Conservation (phyloP, 257 asterid species). For the Catharanthus roseus region DNA sequence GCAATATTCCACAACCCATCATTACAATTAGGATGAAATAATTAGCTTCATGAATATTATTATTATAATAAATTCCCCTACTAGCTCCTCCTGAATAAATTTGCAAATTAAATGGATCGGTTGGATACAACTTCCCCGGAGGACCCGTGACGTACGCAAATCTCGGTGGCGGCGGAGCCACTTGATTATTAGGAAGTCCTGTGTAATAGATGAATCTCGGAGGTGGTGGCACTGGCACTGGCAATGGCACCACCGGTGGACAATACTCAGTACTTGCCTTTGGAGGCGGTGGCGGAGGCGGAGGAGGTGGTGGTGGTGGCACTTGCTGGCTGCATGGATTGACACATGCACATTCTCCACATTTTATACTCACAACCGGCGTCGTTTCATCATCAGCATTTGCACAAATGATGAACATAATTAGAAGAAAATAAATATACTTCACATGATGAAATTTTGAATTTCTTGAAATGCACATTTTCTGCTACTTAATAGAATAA, state of each 20-base stretch:
- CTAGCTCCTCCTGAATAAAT: slow-evolving; percentile 24
- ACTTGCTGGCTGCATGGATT: slow-evolving; percentile 45
- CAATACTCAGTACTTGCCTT: slow-evolving; percentile 1
- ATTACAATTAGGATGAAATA: slow-evolving; percentile 19
- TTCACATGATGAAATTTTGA: slow-evolving; percentile 6
- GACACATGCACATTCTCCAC: slow-evolving; percentile 70
- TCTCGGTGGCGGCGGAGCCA: slow-evolving; percentile 21
- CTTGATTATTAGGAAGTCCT: slow-evolving; percentile 13
- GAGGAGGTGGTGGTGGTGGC: slow-evolving; percentile 23
- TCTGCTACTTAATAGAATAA: too few species aligned
- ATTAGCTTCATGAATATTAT: background rate
- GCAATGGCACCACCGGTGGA: slow-evolving; percentile 16
- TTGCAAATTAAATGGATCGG: slow-evolving; percentile 35
- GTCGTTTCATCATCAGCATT: slow-evolving; percentile 11
- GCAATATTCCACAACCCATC: slow-evolving; percentile 17
- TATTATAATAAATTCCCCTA: too few species aligned
- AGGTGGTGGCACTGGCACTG: slow-evolving; percentile 18
- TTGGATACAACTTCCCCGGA: slow-evolving; percentile 19
- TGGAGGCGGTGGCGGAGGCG: too few species aligned
- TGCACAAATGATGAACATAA: background rate
- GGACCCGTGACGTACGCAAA: slow-evolving; percentile 26
- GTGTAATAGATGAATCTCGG: slow-evolving; percentile 29
- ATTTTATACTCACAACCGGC: slow-evolving; percentile 40
- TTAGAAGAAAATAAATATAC: slow-evolving; percentile 11
- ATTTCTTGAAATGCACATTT: slow-evolving; percentile 13